These are phyloP conservation scores for Talaromyces islandicus DNA, from an alignment of 2,329 filamentous ascomycete species.

Conservation along the genomic window DNA sequence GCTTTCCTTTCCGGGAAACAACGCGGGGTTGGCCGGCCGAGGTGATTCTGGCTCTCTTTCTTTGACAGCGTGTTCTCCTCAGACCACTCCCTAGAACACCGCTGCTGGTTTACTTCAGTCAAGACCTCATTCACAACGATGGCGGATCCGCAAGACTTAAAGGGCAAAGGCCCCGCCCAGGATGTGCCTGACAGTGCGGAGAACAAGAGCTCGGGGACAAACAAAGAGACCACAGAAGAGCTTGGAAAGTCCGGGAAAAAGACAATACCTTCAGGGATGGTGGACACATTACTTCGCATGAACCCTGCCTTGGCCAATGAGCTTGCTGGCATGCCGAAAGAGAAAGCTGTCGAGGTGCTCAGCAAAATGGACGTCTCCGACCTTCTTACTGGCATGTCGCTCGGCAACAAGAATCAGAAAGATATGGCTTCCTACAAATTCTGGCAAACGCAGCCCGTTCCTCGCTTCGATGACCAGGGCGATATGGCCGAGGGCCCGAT, in stretches of 20 bases:
- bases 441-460: constrained; percentile 96
- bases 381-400: constrained; percentile 51
- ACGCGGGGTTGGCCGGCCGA: constrained; percentile 4
- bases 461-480: constrained; percentile 63
- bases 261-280: constrained; percentile 32
- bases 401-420: constrained; percentile 82
- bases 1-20: constrained; percentile 1
- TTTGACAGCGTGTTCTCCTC: constrained; percentile 1
- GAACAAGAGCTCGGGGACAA: constrained; percentile 1
- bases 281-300: constrained; percentile 38
- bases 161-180: constrained; percentile 22
- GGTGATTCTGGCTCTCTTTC: background rate
- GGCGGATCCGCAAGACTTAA: constrained; percentile 28
- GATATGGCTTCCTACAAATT: constrained; percentile 98
- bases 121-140: constrained; percentile 18
- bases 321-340: constrained; percentile 65
- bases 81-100: background rate
- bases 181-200: constrained; percentile 9
- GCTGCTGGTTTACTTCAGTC: constrained; percentile 1
- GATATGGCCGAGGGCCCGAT: constrained; percentile 73
- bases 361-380: constrained; percentile 44
- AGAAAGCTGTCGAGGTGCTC: constrained; percentile 49
- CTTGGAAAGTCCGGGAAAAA: constrained; percentile 18
- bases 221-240: constrained; percentile 8
- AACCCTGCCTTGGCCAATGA: constrained; percentile 63